These are phyloP conservation scores for Strobilomyces echinocephalus DNA, from an alignment of 768 basidiomycete species.

Conservation along the genomic window DNA sequence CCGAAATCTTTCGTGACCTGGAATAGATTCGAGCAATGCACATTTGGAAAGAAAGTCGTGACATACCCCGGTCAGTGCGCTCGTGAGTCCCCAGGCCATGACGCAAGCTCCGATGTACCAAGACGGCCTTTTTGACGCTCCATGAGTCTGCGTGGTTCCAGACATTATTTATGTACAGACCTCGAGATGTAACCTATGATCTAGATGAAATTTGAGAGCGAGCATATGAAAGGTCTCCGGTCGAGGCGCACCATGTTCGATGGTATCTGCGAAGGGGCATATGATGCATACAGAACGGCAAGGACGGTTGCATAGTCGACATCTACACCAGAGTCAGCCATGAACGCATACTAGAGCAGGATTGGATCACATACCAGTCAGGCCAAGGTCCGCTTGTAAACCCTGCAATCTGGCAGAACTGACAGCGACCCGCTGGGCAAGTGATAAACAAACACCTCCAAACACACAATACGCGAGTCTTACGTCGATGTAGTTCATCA, in stretches of 20 bases:
- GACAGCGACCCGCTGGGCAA: constrained; percentile 33
- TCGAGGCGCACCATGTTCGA: constrained; percentile 52
- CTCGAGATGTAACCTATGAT: constrained; percentile 51
- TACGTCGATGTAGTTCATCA: constrained; percentile 28
- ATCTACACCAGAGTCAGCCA: constrained; percentile 28
- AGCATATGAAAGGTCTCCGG: too few species aligned
- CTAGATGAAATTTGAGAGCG: constrained; percentile 25
- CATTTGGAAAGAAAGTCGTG: background rate
- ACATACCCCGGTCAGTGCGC: constrained; percentile 54
- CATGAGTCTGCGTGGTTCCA: background rate
- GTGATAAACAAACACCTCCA: background rate
- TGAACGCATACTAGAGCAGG: background rate
- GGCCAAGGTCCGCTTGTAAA: constrained; percentile 35
- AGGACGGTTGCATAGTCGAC: constrained; percentile 50
- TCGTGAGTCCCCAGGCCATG: constrained; percentile 58
- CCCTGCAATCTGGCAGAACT: constrained; percentile 38
- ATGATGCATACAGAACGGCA: constrained; percentile 53
- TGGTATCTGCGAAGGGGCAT: constrained; percentile 61
- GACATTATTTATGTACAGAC: constrained; percentile 25
- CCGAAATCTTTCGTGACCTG: constrained; percentile 52
- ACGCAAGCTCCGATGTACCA: constrained; percentile 59
- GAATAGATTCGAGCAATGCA: background rate
- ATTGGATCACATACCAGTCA: constrained; percentile 26
- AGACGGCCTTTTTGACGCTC: constrained; percentile 43
- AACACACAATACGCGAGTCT: background rate